Evolutionary conservation across 164 flowering plant genomes (phyloP), one percentile per base, ranked within the genome.

Genomic region (Liriodendron chinense): DNA sequence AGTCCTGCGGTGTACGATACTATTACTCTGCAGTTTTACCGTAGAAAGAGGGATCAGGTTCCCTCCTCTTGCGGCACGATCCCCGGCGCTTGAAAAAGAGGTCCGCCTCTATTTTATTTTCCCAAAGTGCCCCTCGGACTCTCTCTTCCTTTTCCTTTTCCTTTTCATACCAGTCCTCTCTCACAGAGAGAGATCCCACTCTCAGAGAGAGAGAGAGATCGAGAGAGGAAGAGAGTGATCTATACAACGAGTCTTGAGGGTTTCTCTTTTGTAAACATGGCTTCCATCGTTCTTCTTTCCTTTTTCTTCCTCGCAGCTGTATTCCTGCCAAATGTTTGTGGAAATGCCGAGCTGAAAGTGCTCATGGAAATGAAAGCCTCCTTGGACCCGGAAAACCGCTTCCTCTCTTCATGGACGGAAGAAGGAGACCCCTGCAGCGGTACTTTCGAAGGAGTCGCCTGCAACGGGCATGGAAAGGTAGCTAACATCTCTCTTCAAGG

Each of bases 401-500:
- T 81, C 77, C 84, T 96, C 22, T 75, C 92, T 21, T 91, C 99
- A 14, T 96, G 99, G 99, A 76, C 83, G 2, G 76, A 77, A 1
- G 59, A 70, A n/a, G 84, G 84, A 7, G 84, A 88, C 72, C 93
- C 92, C 0, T 94, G 99, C 61, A 59, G 82, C 71, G 93, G 84
- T 3, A 72, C 84, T 3, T 96, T 92, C 66, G 94, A 84, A 68
- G 99, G 98, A 25, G 87, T 94, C 53, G 96, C 93, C 8, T 95
- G 98, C 77, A 79, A 93, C 69, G 96, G 86, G 74, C 70, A 68
- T 22, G 93, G 96, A 8, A 85, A 76, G 25, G 98, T 95, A 1
- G 89, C 90, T 2, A 95, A 95, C 80, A 91, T 95, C 59, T 90
- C 98, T 7, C 78, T 95, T 64, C 94, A 90, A 67, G 96, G 96